A percentile compares a stretch with the other conserved stretches of the same genome.
phyloP scores from a whole-genome alignment of 352 stramenopile genomes.

The Pythium sukuiense region DNA sequence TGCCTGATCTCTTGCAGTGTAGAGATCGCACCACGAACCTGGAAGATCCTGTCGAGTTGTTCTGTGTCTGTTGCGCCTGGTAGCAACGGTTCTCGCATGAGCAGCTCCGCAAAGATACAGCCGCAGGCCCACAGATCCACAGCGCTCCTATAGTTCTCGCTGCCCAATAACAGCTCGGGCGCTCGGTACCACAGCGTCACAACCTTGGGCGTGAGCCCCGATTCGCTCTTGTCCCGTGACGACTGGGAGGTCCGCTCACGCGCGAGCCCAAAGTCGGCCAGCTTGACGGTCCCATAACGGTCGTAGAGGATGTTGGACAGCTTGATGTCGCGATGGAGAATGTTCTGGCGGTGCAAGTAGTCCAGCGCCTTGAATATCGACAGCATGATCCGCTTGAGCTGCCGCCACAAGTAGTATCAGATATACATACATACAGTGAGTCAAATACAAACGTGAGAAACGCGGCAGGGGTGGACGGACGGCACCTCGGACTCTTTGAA shows the following conservation, averaged over 20 bases:
- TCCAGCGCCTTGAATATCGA: constrained; percentile 80
- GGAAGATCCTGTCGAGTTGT: constrained; percentile 75
- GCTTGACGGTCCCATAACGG: constrained; percentile 60
- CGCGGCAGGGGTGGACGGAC: neutral
- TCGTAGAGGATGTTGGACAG: constrained; percentile 94
- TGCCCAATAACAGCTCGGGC: constrained; percentile 91
- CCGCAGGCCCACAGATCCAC: constrained; percentile 91
- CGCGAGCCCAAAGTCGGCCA: constrained; percentile 68
- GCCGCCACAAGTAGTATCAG: too few species aligned
- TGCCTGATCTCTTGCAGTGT: too few species aligned
- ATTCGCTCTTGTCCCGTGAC: constrained; percentile 74
- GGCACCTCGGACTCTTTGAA: constrained; percentile 81
- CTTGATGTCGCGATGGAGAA: constrained; percentile 95
- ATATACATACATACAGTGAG: too few species aligned
- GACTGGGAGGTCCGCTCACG: constrained; percentile 55
- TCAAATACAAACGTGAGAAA: too few species aligned
- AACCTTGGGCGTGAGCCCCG: constrained; percentile 73
- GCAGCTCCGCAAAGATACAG: constrained; percentile 63
- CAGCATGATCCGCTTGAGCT: constrained; percentile 90
- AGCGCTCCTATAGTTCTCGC: constrained; percentile 78
- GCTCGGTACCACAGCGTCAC: constrained; percentile 95
- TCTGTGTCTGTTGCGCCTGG: constrained; percentile 62
- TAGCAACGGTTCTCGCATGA: constrained; percentile 59
- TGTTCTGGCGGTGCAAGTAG: constrained; percentile 78
- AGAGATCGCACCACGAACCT: constrained; percentile 17